These are phyloP conservation scores for Pythium phragmitis DNA, from an alignment of 352 stramenopile genomes.

Conservation along the genomic window DNA sequence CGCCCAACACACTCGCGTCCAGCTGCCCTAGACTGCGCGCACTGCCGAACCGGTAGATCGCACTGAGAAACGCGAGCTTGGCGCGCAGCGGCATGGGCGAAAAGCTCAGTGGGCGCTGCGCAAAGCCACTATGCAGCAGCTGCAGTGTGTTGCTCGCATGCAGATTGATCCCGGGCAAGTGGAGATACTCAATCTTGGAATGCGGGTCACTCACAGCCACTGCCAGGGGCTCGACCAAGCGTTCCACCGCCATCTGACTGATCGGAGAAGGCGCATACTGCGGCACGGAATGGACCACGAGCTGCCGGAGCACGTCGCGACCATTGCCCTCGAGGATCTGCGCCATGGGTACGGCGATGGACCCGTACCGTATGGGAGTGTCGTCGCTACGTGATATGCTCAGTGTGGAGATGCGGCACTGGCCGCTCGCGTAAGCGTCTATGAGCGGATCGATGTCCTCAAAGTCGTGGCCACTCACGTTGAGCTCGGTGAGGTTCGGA, in stretches of 20 bases:
- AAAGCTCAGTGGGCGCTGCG: neutral
- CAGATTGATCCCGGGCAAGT: slow-evolving; percentile 5
- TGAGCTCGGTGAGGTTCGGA: slow-evolving; percentile 17
- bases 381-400: slow-evolving; percentile 8
- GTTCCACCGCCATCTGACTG: neutral
- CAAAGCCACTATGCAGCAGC: slow-evolving; percentile 8
- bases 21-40: slow-evolving; percentile 5
- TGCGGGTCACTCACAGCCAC: slow-evolving; percentile 4
- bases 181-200: slow-evolving; percentile 7
- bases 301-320: slow-evolving; percentile 3
- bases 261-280: neutral
- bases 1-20: slow-evolving; percentile 12
- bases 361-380: neutral
- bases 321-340: slow-evolving; percentile 3
- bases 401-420: slow-evolving; percentile 8
- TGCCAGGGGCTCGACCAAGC: neutral
- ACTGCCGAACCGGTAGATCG: slow-evolving; percentile 1
- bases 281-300: neutral
- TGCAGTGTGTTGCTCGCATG: neutral
- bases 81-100: slow-evolving; percentile 8
- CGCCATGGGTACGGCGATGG: neutral
- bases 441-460: neutral
- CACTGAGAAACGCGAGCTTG: slow-evolving; percentile 21
- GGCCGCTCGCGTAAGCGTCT: neutral
- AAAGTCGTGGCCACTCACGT: slow-evolving; percentile 6